Percentiles rank a stretch among this genome's conserved stretches.
phyloP scores from a whole-genome alignment of 345 rosid genomes.

The Eucalyptus sp. region DNA sequence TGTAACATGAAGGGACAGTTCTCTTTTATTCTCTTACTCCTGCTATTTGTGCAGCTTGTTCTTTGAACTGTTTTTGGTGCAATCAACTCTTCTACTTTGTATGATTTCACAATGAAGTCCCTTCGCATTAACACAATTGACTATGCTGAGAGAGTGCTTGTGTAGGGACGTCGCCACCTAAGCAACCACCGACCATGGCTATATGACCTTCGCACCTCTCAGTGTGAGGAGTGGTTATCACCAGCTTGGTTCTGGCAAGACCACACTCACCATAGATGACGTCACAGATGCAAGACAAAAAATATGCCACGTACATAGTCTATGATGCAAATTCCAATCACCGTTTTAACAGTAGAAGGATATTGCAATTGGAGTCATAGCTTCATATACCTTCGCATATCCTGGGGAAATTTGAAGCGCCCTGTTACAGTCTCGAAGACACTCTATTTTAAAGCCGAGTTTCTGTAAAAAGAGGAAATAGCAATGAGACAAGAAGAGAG shows the following conservation, averaged over 20 bases:
- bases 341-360: not conserved
- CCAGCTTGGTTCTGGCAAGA: not conserved
- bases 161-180: not conserved
- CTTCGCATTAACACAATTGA: not conserved
- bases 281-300: not conserved
- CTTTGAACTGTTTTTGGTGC: not conserved
- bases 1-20: not conserved
- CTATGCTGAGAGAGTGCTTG: not conserved
- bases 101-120: not conserved
- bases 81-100: not conserved
- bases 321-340: not conserved
- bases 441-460: conserved; percentile 33
- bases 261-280: not conserved
- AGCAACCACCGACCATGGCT: not conserved
- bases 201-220: not conserved
- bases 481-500: not conserved
- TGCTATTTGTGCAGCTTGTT: not conserved
- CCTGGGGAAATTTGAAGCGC: conserved; percentile 56
- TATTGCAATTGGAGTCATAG: not conserved
- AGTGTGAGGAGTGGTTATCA: not conserved
- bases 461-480: not conserved
- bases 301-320: not conserved
- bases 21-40: not conserved
- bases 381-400: conserved; percentile 22
- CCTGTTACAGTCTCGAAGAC: conserved; percentile 63